These are phyloP conservation scores for Bromus sterilis DNA, from an alignment of 176 grass and related monocot genomes.

Conservation along the genomic window DNA sequence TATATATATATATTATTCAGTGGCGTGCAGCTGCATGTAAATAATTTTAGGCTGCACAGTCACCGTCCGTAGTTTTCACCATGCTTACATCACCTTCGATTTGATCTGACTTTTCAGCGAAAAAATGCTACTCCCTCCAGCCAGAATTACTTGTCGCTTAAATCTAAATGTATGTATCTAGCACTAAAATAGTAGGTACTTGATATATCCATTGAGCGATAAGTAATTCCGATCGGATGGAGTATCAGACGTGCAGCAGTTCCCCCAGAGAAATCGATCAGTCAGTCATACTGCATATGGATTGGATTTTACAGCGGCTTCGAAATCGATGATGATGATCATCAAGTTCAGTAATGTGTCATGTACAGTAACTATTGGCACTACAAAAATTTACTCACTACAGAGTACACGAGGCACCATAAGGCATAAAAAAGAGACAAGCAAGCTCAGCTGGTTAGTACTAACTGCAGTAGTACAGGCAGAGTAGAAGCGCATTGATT, in stretches of 20 bases:
- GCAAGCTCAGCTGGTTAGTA: not conserved
- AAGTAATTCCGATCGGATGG: too few relatives aligned
- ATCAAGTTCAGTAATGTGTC: not conserved
- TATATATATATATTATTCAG: not conserved
- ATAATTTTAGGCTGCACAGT: not conserved
- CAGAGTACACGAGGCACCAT: not conserved
- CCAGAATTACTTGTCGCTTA: too few relatives aligned
- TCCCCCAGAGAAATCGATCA: not conserved
- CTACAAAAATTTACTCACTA: not conserved
- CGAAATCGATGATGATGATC: not conserved
- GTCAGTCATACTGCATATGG: not conserved
- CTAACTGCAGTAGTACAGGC: not conserved
- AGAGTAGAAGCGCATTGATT: constrained; percentile 8
- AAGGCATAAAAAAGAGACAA: not conserved
- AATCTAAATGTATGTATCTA: too few relatives aligned
- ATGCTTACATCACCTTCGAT: not conserved
- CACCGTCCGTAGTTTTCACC: too few relatives aligned
- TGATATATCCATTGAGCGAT: too few relatives aligned
- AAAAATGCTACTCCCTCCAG: too few relatives aligned
- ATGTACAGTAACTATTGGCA: not conserved
- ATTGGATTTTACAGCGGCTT: not conserved
- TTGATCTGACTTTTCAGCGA: not conserved
- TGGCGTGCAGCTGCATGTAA: not conserved
- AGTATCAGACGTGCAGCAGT: too few relatives aligned
- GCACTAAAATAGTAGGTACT: too few relatives aligned